Conservation (phyloP, 257 asterid species). For the Nicotiana benthamiana region DNA sequence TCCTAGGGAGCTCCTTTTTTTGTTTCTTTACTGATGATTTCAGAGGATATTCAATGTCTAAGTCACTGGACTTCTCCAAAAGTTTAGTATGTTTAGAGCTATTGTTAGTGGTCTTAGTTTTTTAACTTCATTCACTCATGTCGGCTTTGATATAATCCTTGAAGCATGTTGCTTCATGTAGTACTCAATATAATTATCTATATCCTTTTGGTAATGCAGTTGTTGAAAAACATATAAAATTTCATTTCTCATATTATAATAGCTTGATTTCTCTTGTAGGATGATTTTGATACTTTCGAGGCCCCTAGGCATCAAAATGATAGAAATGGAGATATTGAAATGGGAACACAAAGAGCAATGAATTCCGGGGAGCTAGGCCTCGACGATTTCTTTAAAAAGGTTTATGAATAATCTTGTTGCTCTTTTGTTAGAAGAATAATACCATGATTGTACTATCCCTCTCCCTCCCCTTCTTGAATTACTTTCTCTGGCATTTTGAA, state of each 20-base stretch:
- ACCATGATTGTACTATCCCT: constrained; percentile 2
- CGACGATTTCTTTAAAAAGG: constrained; percentile 88
- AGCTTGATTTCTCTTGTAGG: neutral
- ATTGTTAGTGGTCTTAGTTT: neutral
- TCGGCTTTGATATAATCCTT: neutral
- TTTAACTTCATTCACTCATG: neutral
- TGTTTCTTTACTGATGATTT: neutral
- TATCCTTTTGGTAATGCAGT: neutral
- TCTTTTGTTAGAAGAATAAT: neutral
- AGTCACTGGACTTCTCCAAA: neutral
- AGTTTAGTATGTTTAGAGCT: neutral
- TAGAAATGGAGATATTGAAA: constrained; percentile 75
- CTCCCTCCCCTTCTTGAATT: neutral
- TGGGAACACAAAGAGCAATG: constrained; percentile 58
- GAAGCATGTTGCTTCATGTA: neutral
- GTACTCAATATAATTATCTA: too few relatives aligned
- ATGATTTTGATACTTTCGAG: constrained; percentile 43
- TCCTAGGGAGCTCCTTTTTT: neutral
- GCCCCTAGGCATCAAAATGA: constrained; percentile 47
- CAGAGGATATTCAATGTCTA: neutral
- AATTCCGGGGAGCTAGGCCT: constrained; percentile 63
- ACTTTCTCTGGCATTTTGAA: neutral
- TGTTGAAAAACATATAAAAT: neutral
- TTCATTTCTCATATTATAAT: neutral
- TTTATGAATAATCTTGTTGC: constrained; percentile 18